Base-by-base conservation (phyloP, 768 basidiomycete species). In the Termitomyces heimii region DNA sequence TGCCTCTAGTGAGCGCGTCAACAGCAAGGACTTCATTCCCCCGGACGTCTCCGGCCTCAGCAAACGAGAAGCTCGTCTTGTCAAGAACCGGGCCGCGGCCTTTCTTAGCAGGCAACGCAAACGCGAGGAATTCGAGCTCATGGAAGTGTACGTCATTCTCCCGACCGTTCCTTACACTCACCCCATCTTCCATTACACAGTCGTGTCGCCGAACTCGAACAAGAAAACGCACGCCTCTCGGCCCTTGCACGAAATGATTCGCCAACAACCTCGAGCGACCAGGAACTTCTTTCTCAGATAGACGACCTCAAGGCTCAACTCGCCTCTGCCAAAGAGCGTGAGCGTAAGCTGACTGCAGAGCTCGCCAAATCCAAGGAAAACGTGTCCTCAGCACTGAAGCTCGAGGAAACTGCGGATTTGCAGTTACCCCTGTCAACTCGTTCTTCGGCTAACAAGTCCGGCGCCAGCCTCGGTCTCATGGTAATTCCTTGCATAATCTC, bases 1-100 rank as follows among this genome's bases (percentile, higher is more conserved):
- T 57, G 71, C 78, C 24, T 66, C 73, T 32, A 78, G 73, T 51
- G 81, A 82, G 66, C 78, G 80, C 56, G 73, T 82, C 60, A 76
- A 72, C 58, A 87, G 82, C 70, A 92, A 88, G 73, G 91, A 93
- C 69, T 94, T 94, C 65, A 69, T 94, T 20, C 91, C 92, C 12
- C 92, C 92, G 49, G 92, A 94, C 68, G 92, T 94, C 58, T 82
- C 84, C 58, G 93, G 93, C 50, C 80, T 94, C 58, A 85, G 80
- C 78, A 94, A 94, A 72, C 89, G 92, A 51, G 92, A 94, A 73
- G 92, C 92, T 59, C 85, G 92, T 53, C 81, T 94, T 9, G 89
- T 94, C 56, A 94, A 94, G 79, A 94, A 94, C 74, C 82, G 92
- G 56, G 92, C 92, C 13, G 92, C 92, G 12, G 92, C 92, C 57